Percentiles rank a stretch among this genome's conserved stretches.
Evolutionary conservation across 805 yeast genomes (phyloP).

Genomic region (Lachancea sp.): DNA sequence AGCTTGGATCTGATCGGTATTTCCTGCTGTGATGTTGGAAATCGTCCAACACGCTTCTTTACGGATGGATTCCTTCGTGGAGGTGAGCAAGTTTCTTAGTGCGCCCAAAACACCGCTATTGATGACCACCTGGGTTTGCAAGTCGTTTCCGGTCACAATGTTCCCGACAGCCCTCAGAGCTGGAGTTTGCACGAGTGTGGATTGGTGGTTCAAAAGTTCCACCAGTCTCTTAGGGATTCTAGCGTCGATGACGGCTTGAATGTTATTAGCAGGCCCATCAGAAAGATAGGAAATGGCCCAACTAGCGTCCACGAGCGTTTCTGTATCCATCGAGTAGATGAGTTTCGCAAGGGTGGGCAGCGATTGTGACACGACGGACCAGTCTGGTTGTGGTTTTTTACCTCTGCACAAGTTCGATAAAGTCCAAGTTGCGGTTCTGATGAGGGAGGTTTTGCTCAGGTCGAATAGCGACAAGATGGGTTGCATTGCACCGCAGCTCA

Average conservation of each 20-base stretch:
- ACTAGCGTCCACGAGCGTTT: slow-evolving; percentile 93
- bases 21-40: slow-evolving; percentile 97
- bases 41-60: slow-evolving; percentile 99
- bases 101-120: slow-evolving; percentile 90
- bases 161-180: slow-evolving; percentile 97
- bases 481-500: slow-evolving; percentile 78
- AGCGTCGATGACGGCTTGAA: slow-evolving; percentile 94
- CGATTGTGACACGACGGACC: slow-evolving; percentile 80
- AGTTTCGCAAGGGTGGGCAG: slow-evolving; percentile 88
- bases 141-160: slow-evolving; percentile 94
- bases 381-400: slow-evolving; percentile 91
- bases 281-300: slow-evolving; percentile 96
- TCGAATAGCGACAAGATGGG: slow-evolving; percentile 77
- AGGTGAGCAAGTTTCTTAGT: slow-evolving; percentile 66
- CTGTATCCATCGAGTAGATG: slow-evolving; percentile 84
- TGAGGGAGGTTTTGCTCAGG: slow-evolving; percentile 77
- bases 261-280: slow-evolving; percentile 88
- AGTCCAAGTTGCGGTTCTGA: slow-evolving; percentile 98
- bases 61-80: slow-evolving; percentile 85
- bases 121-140: slow-evolving; percentile 91
- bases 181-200: slow-evolving; percentile 89
- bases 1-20: slow-evolving; percentile 90
- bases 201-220: slow-evolving; percentile 77
- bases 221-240: slow-evolving; percentile 92
- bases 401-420: slow-evolving; percentile 95